Percentiles rank a stretch among this genome's conserved stretches.
Evolutionary conservation across 2,329 filamentous ascomycete species (phyloP).

Genomic region (Coniosporium tulheliwenetii): DNA sequence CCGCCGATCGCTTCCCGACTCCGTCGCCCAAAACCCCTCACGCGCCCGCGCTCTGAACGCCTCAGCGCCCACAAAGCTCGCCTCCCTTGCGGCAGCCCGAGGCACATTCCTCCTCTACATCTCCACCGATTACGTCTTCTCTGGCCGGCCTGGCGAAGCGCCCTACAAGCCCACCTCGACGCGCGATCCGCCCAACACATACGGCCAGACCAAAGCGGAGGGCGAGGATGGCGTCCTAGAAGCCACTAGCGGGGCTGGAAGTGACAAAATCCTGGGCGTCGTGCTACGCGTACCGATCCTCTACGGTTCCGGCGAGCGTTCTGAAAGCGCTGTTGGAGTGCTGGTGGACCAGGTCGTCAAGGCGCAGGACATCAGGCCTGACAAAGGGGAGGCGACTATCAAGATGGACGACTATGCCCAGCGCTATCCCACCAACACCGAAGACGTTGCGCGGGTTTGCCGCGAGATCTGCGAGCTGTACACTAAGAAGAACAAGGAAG

Average conservation of each 20-base stretch:
- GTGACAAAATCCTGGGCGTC: slow-evolving; percentile 39
- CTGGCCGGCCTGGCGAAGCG: slow-evolving; percentile 60
- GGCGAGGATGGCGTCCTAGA: slow-evolving; percentile 52
- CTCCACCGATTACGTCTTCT: slow-evolving; percentile 70
- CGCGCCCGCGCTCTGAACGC: slow-evolving; percentile 63
- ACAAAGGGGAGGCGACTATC: slow-evolving; percentile 35
- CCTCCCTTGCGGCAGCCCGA: slow-evolving; percentile 46
- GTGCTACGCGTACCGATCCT: slow-evolving; percentile 71
- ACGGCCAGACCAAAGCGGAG: slow-evolving; percentile 57
- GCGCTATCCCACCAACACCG: slow-evolving; percentile 77
- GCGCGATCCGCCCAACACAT: slow-evolving; percentile 63
- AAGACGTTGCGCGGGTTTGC: slow-evolving; percentile 69
- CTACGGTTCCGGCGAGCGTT: slow-evolving; percentile 57
- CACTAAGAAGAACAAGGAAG: slow-evolving; percentile 12
- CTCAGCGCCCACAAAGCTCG: slow-evolving; percentile 50
- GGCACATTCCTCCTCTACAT: slow-evolving; percentile 58
- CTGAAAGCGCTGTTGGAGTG: slow-evolving; percentile 71
- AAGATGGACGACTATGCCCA: slow-evolving; percentile 79
- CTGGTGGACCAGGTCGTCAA: slow-evolving; percentile 66
- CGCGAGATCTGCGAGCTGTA: slow-evolving; percentile 60
- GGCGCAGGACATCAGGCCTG: slow-evolving; percentile 36
- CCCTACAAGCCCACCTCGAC: slow-evolving; percentile 55
- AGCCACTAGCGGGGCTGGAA: slow-evolving; percentile 21
- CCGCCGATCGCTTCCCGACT: slow-evolving; percentile 81
- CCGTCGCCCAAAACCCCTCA: slow-evolving; percentile 64